phyloP scores from a whole-genome alignment of 306 rosid species.

The barrel medic (Medicago truncatula) region DNA sequence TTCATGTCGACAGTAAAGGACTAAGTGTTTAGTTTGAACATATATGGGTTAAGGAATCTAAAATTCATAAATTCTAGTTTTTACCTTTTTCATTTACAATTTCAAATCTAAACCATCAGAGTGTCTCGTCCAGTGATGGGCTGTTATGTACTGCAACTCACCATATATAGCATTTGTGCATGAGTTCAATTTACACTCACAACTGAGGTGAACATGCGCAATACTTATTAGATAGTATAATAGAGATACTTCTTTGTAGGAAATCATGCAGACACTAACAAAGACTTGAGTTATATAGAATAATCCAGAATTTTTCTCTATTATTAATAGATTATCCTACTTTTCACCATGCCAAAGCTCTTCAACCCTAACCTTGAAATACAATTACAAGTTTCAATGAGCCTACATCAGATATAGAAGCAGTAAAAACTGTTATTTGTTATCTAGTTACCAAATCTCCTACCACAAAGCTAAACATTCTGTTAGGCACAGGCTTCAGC shows the following conservation, averaged over 20 bases:
- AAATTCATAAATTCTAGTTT: constrained; percentile 17
- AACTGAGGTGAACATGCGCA: not conserved
- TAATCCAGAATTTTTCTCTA: not conserved
- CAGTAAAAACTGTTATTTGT: constrained; percentile 1
- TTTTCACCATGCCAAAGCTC: constrained; percentile 17
- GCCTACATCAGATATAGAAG: constrained; percentile 35
- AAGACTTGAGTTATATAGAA: constrained; percentile 20
- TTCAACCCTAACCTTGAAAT: constrained; percentile 39
- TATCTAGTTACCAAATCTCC: constrained; percentile 27
- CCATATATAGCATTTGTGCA: constrained; percentile 15
- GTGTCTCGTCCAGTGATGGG: constrained; percentile 4
- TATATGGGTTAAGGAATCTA: constrained; percentile 1
- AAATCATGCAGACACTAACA: constrained; percentile 27
- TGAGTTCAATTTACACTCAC: constrained; percentile 24
- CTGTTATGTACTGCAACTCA: constrained; percentile 25
- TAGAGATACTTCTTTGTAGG: constrained; percentile 19
- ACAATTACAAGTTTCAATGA: constrained; percentile 25
- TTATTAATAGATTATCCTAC: constrained; percentile 9
- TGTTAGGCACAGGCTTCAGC: constrained; percentile 16
- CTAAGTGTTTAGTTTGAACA: constrained; percentile 15
- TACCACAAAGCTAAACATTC: constrained; percentile 1
- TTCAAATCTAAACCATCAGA: constrained; percentile 32
- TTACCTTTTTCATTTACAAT: constrained; percentile 9
- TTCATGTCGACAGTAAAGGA: constrained; percentile 33
- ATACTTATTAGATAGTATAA: not conserved